Evolutionary conservation across 208 protist species (phyloP).

Genomic region (Hexamita inflata): DNA sequence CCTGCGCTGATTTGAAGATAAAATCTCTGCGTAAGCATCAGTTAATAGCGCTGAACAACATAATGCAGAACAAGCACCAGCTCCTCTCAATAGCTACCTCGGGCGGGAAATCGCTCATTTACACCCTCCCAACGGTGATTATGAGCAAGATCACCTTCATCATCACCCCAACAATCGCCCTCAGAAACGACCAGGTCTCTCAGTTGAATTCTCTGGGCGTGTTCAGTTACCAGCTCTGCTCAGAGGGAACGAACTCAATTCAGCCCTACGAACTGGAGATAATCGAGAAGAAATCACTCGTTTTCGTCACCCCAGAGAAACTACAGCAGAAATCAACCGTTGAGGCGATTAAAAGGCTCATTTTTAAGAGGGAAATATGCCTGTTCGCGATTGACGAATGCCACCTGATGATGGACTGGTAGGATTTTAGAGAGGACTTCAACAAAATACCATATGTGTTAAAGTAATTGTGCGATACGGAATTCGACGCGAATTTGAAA

Average conservation of each 20-base stretch:
- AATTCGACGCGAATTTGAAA: not conserved
- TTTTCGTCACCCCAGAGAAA: not conserved
- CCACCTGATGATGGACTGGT: not conserved
- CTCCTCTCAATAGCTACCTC: not conserved
- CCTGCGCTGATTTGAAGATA: too few relatives aligned
- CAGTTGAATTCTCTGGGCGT: not conserved
- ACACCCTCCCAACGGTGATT: not conserved
- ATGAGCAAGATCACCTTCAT: not conserved
- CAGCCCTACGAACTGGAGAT: not conserved
- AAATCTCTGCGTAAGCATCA: too few relatives aligned
- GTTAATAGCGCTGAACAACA: too few relatives aligned
- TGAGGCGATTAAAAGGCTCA: not conserved
- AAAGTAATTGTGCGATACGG: not conserved
- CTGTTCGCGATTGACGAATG: not conserved
- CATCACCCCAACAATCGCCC: not conserved
- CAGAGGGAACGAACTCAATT: not conserved
- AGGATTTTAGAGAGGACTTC: not conserved
- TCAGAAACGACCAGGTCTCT: not conserved
- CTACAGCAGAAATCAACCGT: not conserved
- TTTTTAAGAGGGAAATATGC: not conserved
- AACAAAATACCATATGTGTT: not conserved
- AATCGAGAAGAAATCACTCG: not conserved
- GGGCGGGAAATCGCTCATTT: not conserved
- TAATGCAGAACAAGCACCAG: not conserved
- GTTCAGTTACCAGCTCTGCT: not conserved